Evolutionary conservation across 768 basidiomycete genomes (phyloP).

Genomic region (Saitozyma podzolica): DNA sequence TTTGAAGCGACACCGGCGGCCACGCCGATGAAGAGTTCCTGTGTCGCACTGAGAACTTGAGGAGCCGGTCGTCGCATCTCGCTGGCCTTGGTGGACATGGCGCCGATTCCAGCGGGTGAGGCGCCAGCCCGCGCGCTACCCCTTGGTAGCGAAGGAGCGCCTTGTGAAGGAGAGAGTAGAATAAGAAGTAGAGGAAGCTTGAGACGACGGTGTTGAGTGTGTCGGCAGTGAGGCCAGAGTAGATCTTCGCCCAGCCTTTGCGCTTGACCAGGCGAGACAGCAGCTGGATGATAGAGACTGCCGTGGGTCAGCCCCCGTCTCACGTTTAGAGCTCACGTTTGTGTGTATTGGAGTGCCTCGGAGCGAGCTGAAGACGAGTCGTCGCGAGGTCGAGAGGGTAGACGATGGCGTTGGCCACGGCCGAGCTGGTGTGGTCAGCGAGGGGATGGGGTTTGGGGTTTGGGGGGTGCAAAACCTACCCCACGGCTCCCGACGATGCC

Average conservation of each 20-base stretch:
- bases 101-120: slow-evolving; percentile 31
- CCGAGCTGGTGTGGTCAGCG: slow-evolving; percentile 22
- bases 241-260: slow-evolving; percentile 21
- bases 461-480: too few relatives aligned
- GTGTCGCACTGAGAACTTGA: slow-evolving; percentile 3
- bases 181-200: slow-evolving; percentile 41
- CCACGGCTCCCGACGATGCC: slow-evolving; percentile 40
- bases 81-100: slow-evolving; percentile 17
- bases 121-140: background rate
- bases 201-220: slow-evolving; percentile 40
- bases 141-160: slow-evolving; percentile 2
- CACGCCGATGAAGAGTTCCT: slow-evolving; percentile 37
- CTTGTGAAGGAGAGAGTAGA: slow-evolving; percentile 33
- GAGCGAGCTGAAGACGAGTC: slow-evolving; percentile 39
- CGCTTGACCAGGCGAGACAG: slow-evolving; percentile 26
- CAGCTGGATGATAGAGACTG: slow-evolving; percentile 32
- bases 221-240: slow-evolving; percentile 34
- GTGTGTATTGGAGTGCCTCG: slow-evolving; percentile 11
- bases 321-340: slow-evolving; percentile 16
- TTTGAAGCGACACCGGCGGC: slow-evolving; percentile 37
- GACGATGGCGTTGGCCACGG: slow-evolving; percentile 42
- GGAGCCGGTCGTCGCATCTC: background rate
- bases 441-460: background rate
- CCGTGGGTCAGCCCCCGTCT: background rate
- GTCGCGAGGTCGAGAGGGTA: slow-evolving; percentile 46